Evolutionary conservation across 352 stramenopile genomes (phyloP).

Genomic region (Globisporangium emineosum): DNA sequence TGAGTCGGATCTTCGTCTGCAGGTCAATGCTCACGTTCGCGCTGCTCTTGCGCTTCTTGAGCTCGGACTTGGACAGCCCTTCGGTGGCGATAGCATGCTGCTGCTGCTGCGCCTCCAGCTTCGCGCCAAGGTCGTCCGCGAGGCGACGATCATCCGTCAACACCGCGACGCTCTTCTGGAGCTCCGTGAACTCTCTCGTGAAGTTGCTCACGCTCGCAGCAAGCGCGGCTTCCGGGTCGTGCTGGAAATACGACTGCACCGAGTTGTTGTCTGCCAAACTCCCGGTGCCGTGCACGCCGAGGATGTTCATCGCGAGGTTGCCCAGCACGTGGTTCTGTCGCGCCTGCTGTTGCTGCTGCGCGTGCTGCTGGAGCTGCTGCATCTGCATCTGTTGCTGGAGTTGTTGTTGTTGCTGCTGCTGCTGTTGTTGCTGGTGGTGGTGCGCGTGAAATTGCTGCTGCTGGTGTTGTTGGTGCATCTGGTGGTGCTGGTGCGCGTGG

Average conservation of each 20-base stretch:
- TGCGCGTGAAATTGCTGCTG: slow-evolving; percentile 3
- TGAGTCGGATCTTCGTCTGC: slow-evolving; percentile 83
- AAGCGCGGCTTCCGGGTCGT: slow-evolving; percentile 18
- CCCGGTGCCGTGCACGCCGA: neutral
- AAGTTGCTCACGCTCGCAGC: slow-evolving; percentile 14
- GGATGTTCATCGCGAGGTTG: slow-evolving; percentile 18
- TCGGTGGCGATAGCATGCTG: slow-evolving; percentile 16
- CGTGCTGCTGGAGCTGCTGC: slow-evolving; percentile 5
- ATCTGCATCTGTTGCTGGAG: slow-evolving; percentile 5
- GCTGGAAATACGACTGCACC: slow-evolving; percentile 44
- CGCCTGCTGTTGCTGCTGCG: slow-evolving; percentile 14
- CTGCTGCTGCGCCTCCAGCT: slow-evolving; percentile 27
- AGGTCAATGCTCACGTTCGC: slow-evolving; percentile 74
- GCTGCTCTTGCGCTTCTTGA: slow-evolving; percentile 54
- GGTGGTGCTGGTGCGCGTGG: slow-evolving; percentile 9
- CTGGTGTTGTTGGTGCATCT: slow-evolving; percentile 8
- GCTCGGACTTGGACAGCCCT: slow-evolving; percentile 7
- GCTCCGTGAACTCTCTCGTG: slow-evolving; percentile 37
- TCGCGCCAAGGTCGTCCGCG: slow-evolving; percentile 15
- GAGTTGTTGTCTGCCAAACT: slow-evolving; percentile 12
- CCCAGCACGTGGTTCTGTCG: slow-evolving; percentile 14
- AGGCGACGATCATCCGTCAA: slow-evolving; percentile 44
- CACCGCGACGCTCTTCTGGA: slow-evolving; percentile 36
- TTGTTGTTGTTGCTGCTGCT: neutral
- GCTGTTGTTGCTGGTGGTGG: neutral